Evolutionary conservation across 208 protist genomes (phyloP).

Genomic region (Leishmania guyanensis): DNA sequence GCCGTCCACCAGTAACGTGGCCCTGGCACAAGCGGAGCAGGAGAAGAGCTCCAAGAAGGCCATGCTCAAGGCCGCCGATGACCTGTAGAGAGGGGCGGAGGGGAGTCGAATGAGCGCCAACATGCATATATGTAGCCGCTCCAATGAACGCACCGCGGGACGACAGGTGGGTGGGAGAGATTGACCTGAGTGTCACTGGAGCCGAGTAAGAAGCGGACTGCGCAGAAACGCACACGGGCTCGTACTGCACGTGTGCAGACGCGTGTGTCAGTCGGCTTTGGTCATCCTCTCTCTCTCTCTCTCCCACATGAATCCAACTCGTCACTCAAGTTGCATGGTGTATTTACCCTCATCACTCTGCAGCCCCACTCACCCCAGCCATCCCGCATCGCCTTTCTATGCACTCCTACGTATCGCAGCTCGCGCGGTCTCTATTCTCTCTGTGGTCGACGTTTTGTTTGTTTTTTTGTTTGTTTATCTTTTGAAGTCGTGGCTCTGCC

Average conservation of each 20-base stretch:
- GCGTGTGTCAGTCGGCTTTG: background rate
- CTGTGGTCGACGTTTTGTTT: background rate
- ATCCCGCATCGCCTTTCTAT: background rate
- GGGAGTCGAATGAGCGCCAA: slow-evolving; percentile 3
- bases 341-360: background rate
- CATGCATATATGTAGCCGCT: background rate
- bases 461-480: background rate
- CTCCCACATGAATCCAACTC: background rate
- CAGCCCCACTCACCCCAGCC: background rate
- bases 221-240: background rate
- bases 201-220: background rate
- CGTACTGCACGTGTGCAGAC: background rate
- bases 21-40: background rate
- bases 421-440: background rate
- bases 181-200: background rate
- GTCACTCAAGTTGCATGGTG: background rate
- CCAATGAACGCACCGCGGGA: background rate
- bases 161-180: background rate
- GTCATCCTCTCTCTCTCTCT: background rate
- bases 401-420: too few relatives aligned
- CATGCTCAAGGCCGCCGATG: slow-evolving; percentile 8
- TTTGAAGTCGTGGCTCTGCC: background rate
- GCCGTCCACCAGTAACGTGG: background rate
- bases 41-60: slow-evolving; percentile 21
- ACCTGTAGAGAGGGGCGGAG: background rate